Evolutionary conservation across 169 alveolate species (phyloP), one percentile per base, ranked within the genome.

Genomic region (Theileria equi): DNA sequence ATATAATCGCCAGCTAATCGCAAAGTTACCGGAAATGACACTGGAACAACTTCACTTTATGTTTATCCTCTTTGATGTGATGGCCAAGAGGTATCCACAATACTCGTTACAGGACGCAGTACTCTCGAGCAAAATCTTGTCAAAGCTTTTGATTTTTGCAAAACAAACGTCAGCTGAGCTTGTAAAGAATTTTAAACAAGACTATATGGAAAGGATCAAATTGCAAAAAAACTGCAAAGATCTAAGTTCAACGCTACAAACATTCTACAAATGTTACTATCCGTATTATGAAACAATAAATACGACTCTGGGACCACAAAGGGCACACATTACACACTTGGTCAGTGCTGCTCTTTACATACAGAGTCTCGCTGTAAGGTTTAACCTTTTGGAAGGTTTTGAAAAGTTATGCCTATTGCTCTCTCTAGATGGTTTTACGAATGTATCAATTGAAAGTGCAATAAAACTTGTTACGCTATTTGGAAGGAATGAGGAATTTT

Each of bases 211-310:
- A 7, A 40, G 36, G 25, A 31, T n/a, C 19, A 8, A 29, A 19
- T 44, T 41, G 10, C 47, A 38, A 1, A 4, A 11, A 0, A 72
- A 31, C 2, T 44, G 45, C n/a, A 4, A 25, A 13, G 10, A 57
- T 29, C 67, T 41, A 16, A 53, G 52, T 25, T 36, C 54, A 23
- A 35, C 52, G 31, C 64, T 70, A 25, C 81, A 70, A 32, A 38
- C 34, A 8, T 57, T 59, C 10, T 70, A 70, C 45, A 16, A 17
- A 16, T 58, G 57, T 2, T 32, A 55, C 13, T 48, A 44, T 28
- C 81, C 81, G 31, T 70, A 70, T 29, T 70, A 34, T 43, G 67
- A 58, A 35, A 44, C 57, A 26, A 48, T 70, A 11, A 16, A 70
- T 19, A 35, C 59, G 6, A 35, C 67, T 11, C 28, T 41, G 13